Base-by-base conservation (phyloP, 106 monocot species). In the Vanilla planifolia region DNA sequence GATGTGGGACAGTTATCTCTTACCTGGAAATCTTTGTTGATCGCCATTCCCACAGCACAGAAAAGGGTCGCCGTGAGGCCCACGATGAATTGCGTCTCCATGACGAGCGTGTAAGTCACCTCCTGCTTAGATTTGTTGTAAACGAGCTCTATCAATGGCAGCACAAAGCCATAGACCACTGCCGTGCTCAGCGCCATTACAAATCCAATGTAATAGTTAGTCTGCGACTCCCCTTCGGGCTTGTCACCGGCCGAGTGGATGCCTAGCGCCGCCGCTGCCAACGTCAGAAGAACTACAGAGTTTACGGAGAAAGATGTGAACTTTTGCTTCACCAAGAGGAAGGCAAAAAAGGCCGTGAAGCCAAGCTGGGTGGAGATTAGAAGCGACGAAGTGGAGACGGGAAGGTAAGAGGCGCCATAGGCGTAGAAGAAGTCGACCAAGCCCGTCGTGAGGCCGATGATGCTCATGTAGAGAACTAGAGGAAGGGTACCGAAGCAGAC, bases 1-100 rank as follows among this genome's bases (percentile, higher is more conserved):
- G n/a, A n/a, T n/a, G 19, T 46, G 1, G 8, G 5, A 24, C 4
- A 5, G 25, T 0, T 22, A 26, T 6, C 13, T 2, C 3, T 61
- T 22, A 75, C 74, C 43, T 75, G 61, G 43, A 75, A 75, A 17
- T 75, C 62, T 0, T 61, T 43, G 60, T 62, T 67, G 16, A 75
- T 33, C 2, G 62, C 0, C 74, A 75, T 75, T 51, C 68, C 74
- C 0, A 75, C 33, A 5, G 56, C 47, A 42, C 74, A 75, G 14
- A 75, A 67, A 5, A 33, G 50, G 1, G 73, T 74, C 7, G 73
- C 73, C 17, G 44, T 47, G 14, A 48, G 8, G 0, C 59, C 65
- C 8, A 73, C 59, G 9, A 75, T 46, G 8, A 75, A 25, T 37
- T 73, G 62, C 40, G 50, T 48, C 39, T 73, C 71, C 37, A 50